Evolutionary conservation across 257 asterid species (phyloP).

Genomic region (Nicotiana undulata): DNA sequence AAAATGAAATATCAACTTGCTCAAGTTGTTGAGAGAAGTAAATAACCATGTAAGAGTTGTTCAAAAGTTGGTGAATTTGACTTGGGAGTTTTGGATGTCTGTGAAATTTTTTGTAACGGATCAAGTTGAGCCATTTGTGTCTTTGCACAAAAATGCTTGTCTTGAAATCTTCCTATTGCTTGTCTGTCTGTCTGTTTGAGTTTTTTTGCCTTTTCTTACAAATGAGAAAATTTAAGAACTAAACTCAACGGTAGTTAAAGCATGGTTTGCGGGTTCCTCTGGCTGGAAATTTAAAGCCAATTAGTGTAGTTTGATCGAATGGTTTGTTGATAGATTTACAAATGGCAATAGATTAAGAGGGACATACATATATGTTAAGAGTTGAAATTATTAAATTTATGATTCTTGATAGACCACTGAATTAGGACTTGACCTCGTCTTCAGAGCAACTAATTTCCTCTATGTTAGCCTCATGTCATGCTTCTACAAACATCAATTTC

Average conservation of each 20-base stretch:
- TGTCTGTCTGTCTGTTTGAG: background rate
- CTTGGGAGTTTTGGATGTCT: constrained; percentile 30
- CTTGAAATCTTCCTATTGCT: background rate
- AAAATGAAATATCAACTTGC: background rate
- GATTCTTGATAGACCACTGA: background rate
- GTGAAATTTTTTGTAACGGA: background rate
- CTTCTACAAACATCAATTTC: background rate
- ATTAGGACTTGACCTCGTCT: background rate
- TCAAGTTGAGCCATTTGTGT: constrained; percentile 18
- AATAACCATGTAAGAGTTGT: constrained; percentile 52
- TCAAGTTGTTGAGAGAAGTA: background rate
- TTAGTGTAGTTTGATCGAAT: background rate
- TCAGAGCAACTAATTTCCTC: background rate
- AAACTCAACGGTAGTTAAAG: constrained; percentile 12
- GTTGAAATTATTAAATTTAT: too few relatives aligned
- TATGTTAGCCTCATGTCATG: background rate
- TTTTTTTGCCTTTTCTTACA: background rate
- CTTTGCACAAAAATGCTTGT: background rate
- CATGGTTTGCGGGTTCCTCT: constrained; percentile 27
- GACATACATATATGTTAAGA: background rate
- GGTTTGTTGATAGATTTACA: background rate
- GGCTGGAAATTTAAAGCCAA: constrained; percentile 14
- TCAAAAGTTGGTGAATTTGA: constrained; percentile 48
- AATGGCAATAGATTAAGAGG: constrained; percentile 1
- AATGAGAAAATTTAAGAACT: constrained; percentile 7